These are phyloP conservation scores for Aspergillus ostianus DNA, from an alignment of 495 filamentous ascomycete species.

Conservation along the genomic window DNA sequence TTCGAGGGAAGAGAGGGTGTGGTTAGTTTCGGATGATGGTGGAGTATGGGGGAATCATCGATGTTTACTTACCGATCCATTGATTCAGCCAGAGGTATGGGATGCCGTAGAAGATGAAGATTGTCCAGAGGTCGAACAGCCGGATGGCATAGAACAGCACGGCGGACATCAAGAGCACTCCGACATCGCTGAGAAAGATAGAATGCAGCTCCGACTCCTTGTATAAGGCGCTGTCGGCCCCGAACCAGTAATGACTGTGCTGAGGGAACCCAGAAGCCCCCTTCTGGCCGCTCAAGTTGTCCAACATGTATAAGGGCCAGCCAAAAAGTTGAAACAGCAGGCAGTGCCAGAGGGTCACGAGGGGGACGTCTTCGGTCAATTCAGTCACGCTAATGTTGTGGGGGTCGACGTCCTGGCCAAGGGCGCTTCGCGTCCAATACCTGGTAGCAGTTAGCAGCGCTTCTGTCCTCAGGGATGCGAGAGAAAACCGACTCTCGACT, in stretches of 20 bases:
- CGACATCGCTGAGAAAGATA: too few species aligned
- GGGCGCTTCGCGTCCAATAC: background rate
- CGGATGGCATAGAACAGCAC: background rate
- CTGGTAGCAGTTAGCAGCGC: background rate
- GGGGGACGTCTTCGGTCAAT: background rate
- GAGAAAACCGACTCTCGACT: background rate
- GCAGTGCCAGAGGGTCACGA: constrained; percentile 38
- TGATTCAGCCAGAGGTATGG: background rate
- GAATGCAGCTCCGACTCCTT: too few species aligned
- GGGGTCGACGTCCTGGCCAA: background rate
- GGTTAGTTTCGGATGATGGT: too few species aligned
- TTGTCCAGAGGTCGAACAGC: background rate
- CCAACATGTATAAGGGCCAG: constrained; percentile 53
- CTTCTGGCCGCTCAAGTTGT: constrained; percentile 50
- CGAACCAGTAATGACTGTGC: constrained; percentile 49
- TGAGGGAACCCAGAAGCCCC: constrained; percentile 50
- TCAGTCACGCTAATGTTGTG: background rate
- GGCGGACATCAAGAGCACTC: too few species aligned
- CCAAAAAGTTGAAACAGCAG: constrained; percentile 52
- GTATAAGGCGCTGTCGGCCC: too few species aligned
- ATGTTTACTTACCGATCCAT: background rate
- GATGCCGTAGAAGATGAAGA: background rate
- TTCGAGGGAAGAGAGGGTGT: background rate
- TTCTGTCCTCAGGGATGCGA: background rate
- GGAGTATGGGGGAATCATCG: background rate